Conservation (phyloP, 1,139 yeast species). For the Suhomyces bolitotheri region DNA sequence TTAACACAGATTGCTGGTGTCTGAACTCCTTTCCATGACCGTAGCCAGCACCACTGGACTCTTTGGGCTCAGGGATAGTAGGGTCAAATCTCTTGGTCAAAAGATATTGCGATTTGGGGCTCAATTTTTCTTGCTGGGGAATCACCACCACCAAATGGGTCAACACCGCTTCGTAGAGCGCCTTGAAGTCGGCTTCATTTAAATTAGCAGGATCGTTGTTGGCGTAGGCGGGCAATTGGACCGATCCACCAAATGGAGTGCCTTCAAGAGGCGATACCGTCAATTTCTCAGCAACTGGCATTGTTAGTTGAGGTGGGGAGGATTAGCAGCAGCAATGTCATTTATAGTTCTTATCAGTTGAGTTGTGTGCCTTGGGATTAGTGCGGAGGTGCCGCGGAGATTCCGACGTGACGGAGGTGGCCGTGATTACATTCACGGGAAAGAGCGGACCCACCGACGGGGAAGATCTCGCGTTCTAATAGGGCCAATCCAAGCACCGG, state of each 20-base stretch:
- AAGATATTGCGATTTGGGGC: conserved; percentile 72
- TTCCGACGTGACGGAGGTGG: neutral
- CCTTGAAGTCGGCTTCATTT: conserved; percentile 60
- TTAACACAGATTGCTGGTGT: conserved; percentile 71
- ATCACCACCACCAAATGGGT: conserved; percentile 69
- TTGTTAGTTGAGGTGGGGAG: conserved; percentile 7
- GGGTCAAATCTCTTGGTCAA: conserved; percentile 80
- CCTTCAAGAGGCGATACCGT: conserved; percentile 49
- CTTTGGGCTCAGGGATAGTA: conserved; percentile 53
- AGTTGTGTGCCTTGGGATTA: too few species aligned
- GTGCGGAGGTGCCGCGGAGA: conserved; percentile 1
- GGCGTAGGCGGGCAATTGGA: conserved; percentile 64
- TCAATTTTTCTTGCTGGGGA: conserved; percentile 63
- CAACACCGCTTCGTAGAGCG: conserved; percentile 64
- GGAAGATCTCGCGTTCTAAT: too few species aligned
- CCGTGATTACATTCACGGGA: too few species aligned
- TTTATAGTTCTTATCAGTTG: conserved; percentile 6
- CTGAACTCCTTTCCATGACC: conserved; percentile 88
- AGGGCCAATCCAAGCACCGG: too few species aligned
- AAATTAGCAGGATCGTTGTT: conserved; percentile 72
- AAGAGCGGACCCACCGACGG: too few species aligned
- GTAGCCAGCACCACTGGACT: conserved; percentile 54
- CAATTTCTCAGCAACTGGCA: conserved; percentile 29
- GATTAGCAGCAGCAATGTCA: neutral
- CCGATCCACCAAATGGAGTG: conserved; percentile 65